A percentile compares a stretch with the other conserved stretches of the same genome.
Evolutionary conservation across 768 basidiomycete genomes (phyloP).

Genomic region (Macrolepiota fuliginosa): DNA sequence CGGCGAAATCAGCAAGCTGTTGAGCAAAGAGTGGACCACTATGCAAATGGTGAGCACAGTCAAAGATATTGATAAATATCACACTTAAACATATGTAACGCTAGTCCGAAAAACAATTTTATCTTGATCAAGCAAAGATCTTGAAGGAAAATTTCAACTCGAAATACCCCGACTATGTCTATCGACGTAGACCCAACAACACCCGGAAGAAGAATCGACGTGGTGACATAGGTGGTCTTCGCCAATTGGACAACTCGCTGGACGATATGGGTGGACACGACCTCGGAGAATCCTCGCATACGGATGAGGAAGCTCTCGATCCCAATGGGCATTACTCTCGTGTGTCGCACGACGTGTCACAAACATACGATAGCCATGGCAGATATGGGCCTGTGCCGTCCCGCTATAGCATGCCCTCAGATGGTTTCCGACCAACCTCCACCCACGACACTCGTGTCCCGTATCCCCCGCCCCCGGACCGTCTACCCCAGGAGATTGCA

Average conservation of each 20-base stretch:
- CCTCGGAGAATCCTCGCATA: slow-evolving; percentile 33
- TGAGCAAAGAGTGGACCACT: slow-evolving; percentile 82
- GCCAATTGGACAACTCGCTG: slow-evolving; percentile 24
- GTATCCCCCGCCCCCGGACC: slow-evolving; percentile 18
- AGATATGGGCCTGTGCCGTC: slow-evolving; percentile 23
- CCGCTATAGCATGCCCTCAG: slow-evolving; percentile 21
- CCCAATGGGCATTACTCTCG: slow-evolving; percentile 9
- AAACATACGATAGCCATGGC: slow-evolving; percentile 22
- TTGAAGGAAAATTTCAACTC: slow-evolving; percentile 84
- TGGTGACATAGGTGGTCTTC: slow-evolving; percentile 10
- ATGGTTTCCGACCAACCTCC: slow-evolving; percentile 20
- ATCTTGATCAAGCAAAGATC: slow-evolving; percentile 82
- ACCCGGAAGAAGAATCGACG: slow-evolving; percentile 41
- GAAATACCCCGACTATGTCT: slow-evolving; percentile 88
- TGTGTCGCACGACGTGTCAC: slow-evolving; percentile 24
- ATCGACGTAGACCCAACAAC: slow-evolving; percentile 85
- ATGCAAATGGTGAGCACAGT: slow-evolving; percentile 64
- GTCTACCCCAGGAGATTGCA: slow-evolving; percentile 11
- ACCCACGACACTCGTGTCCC: slow-evolving; percentile 23
- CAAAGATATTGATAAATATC: slow-evolving; percentile 8
- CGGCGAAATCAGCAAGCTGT: slow-evolving; percentile 85
- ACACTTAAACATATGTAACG: slow-evolving; percentile 12
- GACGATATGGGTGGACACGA: slow-evolving; percentile 29
- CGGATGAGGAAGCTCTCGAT: slow-evolving; percentile 27
- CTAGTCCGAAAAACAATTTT: slow-evolving; percentile 82